Base-by-base conservation (phyloP, 139 green algal species). In the Mesotaenium endlicherianum region DNA sequence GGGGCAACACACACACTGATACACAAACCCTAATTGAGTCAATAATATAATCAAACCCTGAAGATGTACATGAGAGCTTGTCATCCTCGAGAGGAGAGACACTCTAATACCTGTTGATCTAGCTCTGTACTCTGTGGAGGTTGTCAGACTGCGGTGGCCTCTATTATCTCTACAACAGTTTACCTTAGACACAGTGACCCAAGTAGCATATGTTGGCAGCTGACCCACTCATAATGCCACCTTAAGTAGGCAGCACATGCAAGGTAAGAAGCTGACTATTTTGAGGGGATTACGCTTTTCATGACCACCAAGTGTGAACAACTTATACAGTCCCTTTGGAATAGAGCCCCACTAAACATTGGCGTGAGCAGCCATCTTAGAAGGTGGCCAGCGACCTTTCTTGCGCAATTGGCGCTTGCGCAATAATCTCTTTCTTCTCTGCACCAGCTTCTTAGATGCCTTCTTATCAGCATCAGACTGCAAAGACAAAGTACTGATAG, bases 311-410 rank as follows among this genome's bases (percentile, higher is more conserved):
- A 64, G 50, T 64, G 50, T 64, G 50, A 64, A 64, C 50, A 34
- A 26, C 50, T 26, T 26, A 64, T n/a, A n/a, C n/a, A n/a, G n/a
- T n/a, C n/a, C n/a, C n/a, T n/a, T n/a, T n/a, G n/a, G n/a, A 57
- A 57, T 57, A 26, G 8, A 74, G 11, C 8, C 11, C 60, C 34
- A 34, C 42, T 80, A 80, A 41, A 80, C 71, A 30, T 80, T 80
- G 2, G 11, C 39, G 53, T 55, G 59, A 26, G 71, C 31, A 41
- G 71, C 71, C 75, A 82, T 82, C 75, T 82, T 82, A 20, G 75
- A 82, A 39, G 75, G 75, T 20, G 75, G 75, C 75, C 75, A 82
- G 16, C 39, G 39, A 11, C 75, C 75, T 43, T 82, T 82, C 75
- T 82, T 82, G 42, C 75, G 34, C 75, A 82, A 50, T 14, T 40